Evolutionary conservation across 176 grass and related monocot genomes (phyloP), one percentile per base, ranked within the genome.

Genomic region (Alloteropsis semialata): DNA sequence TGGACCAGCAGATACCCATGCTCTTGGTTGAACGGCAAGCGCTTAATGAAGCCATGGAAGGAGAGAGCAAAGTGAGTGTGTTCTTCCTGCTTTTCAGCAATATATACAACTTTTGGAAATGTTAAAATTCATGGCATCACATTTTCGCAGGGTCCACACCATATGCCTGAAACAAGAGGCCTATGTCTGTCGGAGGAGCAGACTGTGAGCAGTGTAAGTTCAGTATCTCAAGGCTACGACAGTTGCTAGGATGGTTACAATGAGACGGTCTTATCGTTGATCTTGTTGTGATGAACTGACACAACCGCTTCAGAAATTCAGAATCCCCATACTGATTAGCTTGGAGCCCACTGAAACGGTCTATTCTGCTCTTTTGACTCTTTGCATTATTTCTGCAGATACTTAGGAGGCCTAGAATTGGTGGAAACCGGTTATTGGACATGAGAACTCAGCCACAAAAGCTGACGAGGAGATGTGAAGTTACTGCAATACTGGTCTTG

Each of bases 31-130:
- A 95, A 78, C 94, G 96, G 38, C 96, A 98, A 91, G 96, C 96
- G 11, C 92, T 98, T 64, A 98, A 98, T 50, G 92, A 95, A 84
- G 90, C 96, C 60, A 95, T 98, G 96, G 92, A 98, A 98, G 96
- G 92, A 54, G 96, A 98, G 82, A 90, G 88, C 42, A 88, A 84
- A 88, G 92, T 98, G 77, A 83, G 89, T 84, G 49, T 72, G 3
- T 32, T 21, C 28, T 48, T 49, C 75, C 42, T 6, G 17, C 32
- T 9, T 51, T 82, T 77, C 13, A 63, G 16, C 33, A 45, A 55
- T 5, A 30, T 24, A 59, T 71, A 11, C 22, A 33, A 10, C 25
- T 17, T 65, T 29, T 8, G 17, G 28, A 76, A 55, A 29, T 76
- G n/a, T 11, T 58, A 82, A 72, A 19, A 38, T 14, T 58, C 78